Conservation (phyloP, 768 basidiomycete species). For the Xerocomellus intermedius region DNA sequence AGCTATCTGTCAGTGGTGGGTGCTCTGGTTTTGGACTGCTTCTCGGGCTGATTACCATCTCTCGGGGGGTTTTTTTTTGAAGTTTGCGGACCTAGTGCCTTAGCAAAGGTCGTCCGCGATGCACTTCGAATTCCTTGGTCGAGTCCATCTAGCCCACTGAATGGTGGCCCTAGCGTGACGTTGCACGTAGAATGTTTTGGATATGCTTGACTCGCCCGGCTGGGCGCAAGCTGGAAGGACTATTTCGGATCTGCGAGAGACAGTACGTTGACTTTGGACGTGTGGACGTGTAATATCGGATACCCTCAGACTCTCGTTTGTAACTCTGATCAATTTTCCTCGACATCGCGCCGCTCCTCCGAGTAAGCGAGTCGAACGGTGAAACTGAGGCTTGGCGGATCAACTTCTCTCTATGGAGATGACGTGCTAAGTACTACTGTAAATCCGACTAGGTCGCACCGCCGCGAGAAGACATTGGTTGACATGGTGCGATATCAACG, state of each 20-base stretch:
- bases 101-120: constrained; percentile 35
- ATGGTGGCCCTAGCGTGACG: constrained; percentile 34
- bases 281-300: background rate
- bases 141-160: constrained; percentile 23
- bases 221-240: background rate
- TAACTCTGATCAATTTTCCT: background rate
- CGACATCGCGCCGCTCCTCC: background rate
- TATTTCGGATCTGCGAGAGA: background rate
- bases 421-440: too few species aligned
- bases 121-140: constrained; percentile 37
- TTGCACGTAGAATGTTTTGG: constrained; percentile 37
- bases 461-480: background rate
- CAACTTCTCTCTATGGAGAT: background rate
- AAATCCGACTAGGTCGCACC: background rate
- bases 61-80: too few species aligned
- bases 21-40: background rate
- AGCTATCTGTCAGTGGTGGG: constrained; percentile 45
- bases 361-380: background rate
- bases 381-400: background rate
- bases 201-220: constrained; percentile 22
- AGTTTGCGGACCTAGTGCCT: constrained; percentile 40
- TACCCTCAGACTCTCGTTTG: background rate
- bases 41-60: background rate
- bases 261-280: background rate
- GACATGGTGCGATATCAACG: background rate